phyloP scores from a whole-genome alignment of 345 rosid genomes.

The Euphorbia tirucalli region DNA sequence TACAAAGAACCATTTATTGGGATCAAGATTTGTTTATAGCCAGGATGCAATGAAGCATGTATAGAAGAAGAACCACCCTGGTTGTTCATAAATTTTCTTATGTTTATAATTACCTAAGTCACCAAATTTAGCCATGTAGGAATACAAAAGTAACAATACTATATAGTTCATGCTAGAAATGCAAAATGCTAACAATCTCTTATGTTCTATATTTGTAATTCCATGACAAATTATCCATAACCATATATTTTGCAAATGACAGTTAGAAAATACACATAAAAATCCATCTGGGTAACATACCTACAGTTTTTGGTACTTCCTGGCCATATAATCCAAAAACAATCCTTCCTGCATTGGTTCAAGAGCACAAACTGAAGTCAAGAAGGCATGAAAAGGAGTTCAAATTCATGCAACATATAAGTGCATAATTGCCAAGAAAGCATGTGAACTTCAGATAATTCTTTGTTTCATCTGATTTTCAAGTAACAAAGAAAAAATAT shows the following conservation, averaged over 20 bases:
- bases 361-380: neutral
- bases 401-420: neutral
- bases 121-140: neutral
- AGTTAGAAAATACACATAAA: neutral
- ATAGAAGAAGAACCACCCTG: neutral
- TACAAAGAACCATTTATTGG: neutral
- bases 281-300: slow-evolving; percentile 39
- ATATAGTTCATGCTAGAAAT: neutral
- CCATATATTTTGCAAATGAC: neutral
- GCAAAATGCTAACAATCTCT: neutral
- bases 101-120: neutral
- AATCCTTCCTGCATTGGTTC: slow-evolving; percentile 74
- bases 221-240: neutral
- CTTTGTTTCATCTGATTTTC: neutral
- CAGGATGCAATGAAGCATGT: neutral
- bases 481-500: neutral
- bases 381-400: slow-evolving; percentile 15
- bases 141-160: neutral
- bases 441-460: neutral
- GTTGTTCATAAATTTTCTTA: neutral
- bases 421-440: neutral
- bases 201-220: neutral
- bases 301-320: slow-evolving; percentile 90
- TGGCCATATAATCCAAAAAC: slow-evolving; percentile 87
- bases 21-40: neutral